Evolutionary conservation across 768 basidiomycete species (phyloP), one percentile per base, ranked within the genome.

Genomic region (Daedaleopsis nitida): DNA sequence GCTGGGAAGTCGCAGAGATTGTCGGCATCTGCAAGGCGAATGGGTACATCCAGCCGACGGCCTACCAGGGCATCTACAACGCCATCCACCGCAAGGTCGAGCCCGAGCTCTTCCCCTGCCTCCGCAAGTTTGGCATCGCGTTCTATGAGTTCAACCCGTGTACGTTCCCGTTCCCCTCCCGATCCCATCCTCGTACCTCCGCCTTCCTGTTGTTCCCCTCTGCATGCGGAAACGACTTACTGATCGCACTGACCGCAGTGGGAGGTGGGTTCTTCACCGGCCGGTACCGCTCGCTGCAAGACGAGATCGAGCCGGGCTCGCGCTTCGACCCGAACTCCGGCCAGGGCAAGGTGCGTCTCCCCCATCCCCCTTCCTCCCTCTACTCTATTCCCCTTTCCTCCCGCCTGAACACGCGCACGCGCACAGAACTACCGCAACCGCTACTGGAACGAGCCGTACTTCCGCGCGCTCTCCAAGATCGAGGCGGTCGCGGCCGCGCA

Each of bases 391-490:
- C 35, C 23, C 23, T 11, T 9, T 47, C 32, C 44, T 35, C 45
- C 9, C 35, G 14, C 24, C 17, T 21, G 5, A 14, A 10, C 45
- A 34, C 4, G 17, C 39, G 27, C 21, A 5, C 34, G 32, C 11
- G 10, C 24, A 6, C 55, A 68, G 69, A 60, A 34, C 62, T 70
- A 70, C 56, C 69, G 69, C 52, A 49, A 35, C 19, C 63, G 65
- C 34, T 85, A 85, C 71, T 85, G 83, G 83, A 82, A 81, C 55
- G 80, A 81, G 39, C 71, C 74, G 17, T 79, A 81, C 66, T 86
- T 86, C 72, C 74, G 77, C 32, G 81, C 83, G 0, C 70, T 86
- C 17, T 76, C 74, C 0, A 58, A 72, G 12, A 76, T 87, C 59
- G 73, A 77, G 14, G 72, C 70, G 3, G 81, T 77, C 11, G 79